Evolutionary conservation across 1,284 basidiomycete genomes (phyloP).

Genomic region (Austroboletus novae-zelandiae): DNA sequence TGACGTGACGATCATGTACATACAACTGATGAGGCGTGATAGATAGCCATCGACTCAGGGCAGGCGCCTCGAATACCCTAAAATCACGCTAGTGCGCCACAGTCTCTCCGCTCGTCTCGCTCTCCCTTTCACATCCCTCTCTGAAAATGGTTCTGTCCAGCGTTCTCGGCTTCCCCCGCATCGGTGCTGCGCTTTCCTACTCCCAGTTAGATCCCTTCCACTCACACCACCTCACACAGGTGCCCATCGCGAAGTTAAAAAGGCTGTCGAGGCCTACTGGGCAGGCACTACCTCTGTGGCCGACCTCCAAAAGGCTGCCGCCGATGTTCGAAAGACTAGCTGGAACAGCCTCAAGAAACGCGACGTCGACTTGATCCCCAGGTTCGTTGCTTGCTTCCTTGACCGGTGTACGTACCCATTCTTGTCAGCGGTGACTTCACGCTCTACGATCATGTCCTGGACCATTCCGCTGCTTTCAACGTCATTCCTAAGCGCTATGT

Average conservation of each 20-base stretch:
- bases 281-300: constrained; percentile 88
- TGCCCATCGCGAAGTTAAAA: constrained; percentile 97
- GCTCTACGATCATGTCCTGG: constrained; percentile 98
- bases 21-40: background rate
- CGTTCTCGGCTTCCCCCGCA: constrained; percentile 96
- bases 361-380: constrained; percentile 91
- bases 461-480: constrained; percentile 96
- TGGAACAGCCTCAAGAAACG: constrained; percentile 88
- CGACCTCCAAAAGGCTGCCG: constrained; percentile 87
- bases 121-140: constrained; percentile 31
- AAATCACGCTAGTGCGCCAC: constrained; percentile 24
- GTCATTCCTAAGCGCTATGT: constrained; percentile 95
- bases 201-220: background rate
- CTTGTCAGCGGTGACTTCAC: constrained; percentile 89
- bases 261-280: constrained; percentile 99
- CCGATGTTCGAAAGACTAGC: constrained; percentile 87
- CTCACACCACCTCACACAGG: constrained; percentile 37
- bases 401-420: constrained; percentile 21
- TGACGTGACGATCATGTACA: background rate
- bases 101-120: constrained; percentile 22
- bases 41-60: constrained; percentile 30
- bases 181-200: constrained; percentile 56
- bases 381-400: constrained; percentile 49
- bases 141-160: constrained; percentile 73
- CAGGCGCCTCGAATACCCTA: constrained; percentile 28